Evolutionary conservation across 1,139 yeast genomes (phyloP).

Genomic region (Trichomonascaceae sp.): DNA sequence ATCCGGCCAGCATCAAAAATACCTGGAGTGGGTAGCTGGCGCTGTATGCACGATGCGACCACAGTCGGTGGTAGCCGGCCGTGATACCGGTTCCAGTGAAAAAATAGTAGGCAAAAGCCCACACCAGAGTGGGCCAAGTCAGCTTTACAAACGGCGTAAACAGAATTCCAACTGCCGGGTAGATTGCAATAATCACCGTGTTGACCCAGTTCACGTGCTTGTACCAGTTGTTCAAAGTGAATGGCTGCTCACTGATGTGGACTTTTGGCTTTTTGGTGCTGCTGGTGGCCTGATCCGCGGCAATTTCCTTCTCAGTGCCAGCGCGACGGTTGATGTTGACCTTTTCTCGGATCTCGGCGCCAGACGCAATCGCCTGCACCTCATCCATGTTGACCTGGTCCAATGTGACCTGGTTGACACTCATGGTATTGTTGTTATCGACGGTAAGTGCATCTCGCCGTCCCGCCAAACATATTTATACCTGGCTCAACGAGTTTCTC

Average conservation of each 20-base stretch:
- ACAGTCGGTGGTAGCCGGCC: constrained; percentile 84
- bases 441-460: no score
- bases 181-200: constrained; percentile 54
- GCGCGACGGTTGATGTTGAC: constrained; percentile 16
- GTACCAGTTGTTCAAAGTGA: constrained; percentile 76
- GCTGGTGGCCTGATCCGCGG: neutral
- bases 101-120: constrained; percentile 51
- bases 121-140: constrained; percentile 42
- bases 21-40: constrained; percentile 61
- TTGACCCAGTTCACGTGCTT: constrained; percentile 91
- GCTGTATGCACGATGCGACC: constrained; percentile 80
- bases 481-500: no score
- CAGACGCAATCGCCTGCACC: constrained; percentile 82
- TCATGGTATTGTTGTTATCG: no score
- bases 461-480: no score
- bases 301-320: constrained; percentile 19
- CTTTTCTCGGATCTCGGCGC: constrained; percentile 61
- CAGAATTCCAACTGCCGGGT: constrained; percentile 56
- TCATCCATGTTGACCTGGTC: constrained; percentile 32
- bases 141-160: constrained; percentile 46
- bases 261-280: constrained; percentile 19
- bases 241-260: constrained; percentile 87
- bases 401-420: no score
- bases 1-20: constrained; percentile 74
- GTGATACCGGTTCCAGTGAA: constrained; percentile 84